Base-by-base conservation (phyloP, 1,284 basidiomycete species). In the Heterobasidion parviporum region DNA sequence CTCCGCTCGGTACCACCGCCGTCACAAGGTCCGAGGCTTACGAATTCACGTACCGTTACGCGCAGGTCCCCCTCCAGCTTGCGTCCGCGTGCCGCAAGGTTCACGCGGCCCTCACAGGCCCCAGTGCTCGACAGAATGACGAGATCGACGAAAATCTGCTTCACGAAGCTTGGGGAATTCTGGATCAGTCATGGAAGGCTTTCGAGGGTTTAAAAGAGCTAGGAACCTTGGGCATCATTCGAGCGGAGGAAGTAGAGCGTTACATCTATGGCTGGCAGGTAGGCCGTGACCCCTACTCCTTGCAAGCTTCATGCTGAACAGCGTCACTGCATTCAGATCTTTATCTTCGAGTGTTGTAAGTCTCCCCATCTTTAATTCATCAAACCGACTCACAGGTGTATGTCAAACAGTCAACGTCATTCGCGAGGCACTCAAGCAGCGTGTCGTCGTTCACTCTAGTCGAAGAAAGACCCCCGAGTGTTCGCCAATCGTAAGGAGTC, bases 151-250 rank as follows among this genome's bases (percentile, higher is more conserved):
- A 79, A 18, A 73, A 78, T 34, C 74, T 76, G 3, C 75, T 94
- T 64, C 74, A 81, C 34, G 78, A 83, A 54, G 83, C 89, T 9
- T 95, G 92, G 93, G 80, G 85, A 18, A 78, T 78, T n/a, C 78
- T 95, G 9, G 89, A 91, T 59, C 73, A 72, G 35, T 89, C 82
- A 58, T 94, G 90, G 89, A 80, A 87, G 48, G 88, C 91, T 55
- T 85, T 94, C 56, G 89, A 92, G 41, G 68, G 68, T 10, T 70
- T 94, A 53, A 77, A 83, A 34, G 62, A 67, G 45, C 62, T 70
- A 34, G 65, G 68, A 48, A 64, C 64, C 20, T 76, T 64, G 41
- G 68, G 68, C 52, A 71, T 76, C 58, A 64, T 79, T 45, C 74
- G 79, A 14, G 72, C 75, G 34, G 81, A 87, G 59, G 84, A 86